Percentiles rank a stretch among this genome's conserved stretches.
phyloP scores from a whole-genome alignment of 2,329 filamentous ascomycete species.

The Xylariales sp. region DNA sequence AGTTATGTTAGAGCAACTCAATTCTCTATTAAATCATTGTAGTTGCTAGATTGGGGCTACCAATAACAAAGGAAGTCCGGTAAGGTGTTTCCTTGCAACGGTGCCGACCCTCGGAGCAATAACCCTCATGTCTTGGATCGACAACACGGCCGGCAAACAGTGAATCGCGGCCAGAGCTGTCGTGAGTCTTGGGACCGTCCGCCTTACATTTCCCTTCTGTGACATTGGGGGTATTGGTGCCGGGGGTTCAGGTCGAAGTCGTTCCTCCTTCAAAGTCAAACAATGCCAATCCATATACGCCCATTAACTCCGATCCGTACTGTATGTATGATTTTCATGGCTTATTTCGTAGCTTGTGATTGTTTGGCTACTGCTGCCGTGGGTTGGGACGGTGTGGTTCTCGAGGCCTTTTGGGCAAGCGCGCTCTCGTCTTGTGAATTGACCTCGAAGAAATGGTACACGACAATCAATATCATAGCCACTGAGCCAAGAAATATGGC shows the following conservation, averaged over 20 bases:
- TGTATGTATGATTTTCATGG: slow-evolving; percentile 1
- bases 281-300: slow-evolving; percentile 25
- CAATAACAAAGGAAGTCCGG: not conserved
- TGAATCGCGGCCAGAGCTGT: not conserved
- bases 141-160: not conserved
- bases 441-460: slow-evolving; percentile 97
- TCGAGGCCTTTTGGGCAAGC: slow-evolving; percentile 45
- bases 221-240: not conserved
- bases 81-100: not conserved
- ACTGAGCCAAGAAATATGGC: slow-evolving; percentile 92
- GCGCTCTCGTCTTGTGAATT: slow-evolving; percentile 69
- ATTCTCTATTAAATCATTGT: slow-evolving; percentile 10
- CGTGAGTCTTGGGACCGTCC: not conserved
- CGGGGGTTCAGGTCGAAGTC: slow-evolving; percentile 3
- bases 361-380: slow-evolving; percentile 44
- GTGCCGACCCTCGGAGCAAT: not conserved
- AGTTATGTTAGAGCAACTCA: not conserved
- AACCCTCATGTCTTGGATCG: not conserved
- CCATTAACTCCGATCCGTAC: slow-evolving; percentile 25
- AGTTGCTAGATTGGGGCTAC: slow-evolving; percentile 1
- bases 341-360: slow-evolving; percentile 39
- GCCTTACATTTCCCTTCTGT: not conserved
- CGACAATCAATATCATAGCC: slow-evolving; percentile 90
- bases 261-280: slow-evolving; percentile 1
- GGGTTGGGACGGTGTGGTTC: slow-evolving; percentile 46